Evolutionary conservation across 2,329 filamentous ascomycete species (phyloP).

Genomic region (Hyphodiscus sp.): DNA sequence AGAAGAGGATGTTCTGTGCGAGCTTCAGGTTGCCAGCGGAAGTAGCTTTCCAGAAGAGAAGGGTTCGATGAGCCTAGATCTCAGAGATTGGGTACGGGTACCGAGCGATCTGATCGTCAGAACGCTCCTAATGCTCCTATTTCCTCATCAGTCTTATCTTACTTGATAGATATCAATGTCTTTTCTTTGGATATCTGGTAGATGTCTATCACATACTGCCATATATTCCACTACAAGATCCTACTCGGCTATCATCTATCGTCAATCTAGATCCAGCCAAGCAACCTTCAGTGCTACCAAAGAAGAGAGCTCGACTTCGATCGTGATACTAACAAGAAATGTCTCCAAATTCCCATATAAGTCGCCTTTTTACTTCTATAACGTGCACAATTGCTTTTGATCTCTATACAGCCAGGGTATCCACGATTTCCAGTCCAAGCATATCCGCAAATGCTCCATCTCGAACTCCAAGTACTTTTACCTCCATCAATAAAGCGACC

Average conservation of each 20-base stretch:
- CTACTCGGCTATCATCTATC: too few relatives aligned
- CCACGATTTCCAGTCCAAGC: background rate
- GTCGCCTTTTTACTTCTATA: too few relatives aligned
- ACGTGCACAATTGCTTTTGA: too few relatives aligned
- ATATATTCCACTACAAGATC: too few relatives aligned
- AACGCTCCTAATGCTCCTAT: background rate
- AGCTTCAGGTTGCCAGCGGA: slow-evolving; percentile 78
- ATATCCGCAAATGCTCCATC: background rate
- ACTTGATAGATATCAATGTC: too few relatives aligned
- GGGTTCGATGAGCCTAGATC: background rate
- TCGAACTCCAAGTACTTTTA: background rate
- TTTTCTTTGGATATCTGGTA: background rate
- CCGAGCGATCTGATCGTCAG: background rate
- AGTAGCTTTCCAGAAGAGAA: slow-evolving; percentile 60
- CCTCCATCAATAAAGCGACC: background rate
- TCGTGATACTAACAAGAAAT: too few relatives aligned
- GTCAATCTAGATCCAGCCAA: too few relatives aligned
- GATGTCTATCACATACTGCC: too few relatives aligned
- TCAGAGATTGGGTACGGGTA: background rate
- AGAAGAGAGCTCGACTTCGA: too few relatives aligned
- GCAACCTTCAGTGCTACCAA: too few relatives aligned
- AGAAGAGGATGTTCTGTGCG: slow-evolving; percentile 95
- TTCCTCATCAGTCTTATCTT: too few relatives aligned
- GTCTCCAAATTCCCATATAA: too few relatives aligned
- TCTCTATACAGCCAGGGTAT: background rate